Percentiles rank a stretch among this genome's conserved stretches.
Conservation (phyloP, 106 monocot species). For the Dendrobium officinale region DNA sequence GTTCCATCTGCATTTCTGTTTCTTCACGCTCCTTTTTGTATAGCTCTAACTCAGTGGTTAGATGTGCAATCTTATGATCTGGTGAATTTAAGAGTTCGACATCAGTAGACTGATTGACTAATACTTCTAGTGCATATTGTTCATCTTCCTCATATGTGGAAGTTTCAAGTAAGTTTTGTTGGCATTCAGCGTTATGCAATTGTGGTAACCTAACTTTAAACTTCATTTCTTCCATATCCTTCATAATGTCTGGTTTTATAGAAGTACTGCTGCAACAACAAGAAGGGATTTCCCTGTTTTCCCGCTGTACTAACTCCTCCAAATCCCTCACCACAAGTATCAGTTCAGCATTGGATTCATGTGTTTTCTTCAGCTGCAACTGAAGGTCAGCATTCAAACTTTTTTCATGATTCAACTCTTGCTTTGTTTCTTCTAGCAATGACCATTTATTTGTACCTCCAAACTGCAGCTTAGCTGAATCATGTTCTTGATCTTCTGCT, state of each 20-base stretch:
- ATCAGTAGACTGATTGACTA: slow-evolving; percentile 35
- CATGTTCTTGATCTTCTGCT: slow-evolving; percentile 13
- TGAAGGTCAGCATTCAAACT: slow-evolving; percentile 60
- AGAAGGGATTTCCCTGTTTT: slow-evolving; percentile 28
- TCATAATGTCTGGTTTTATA: slow-evolving; percentile 13
- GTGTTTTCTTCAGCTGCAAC: slow-evolving; percentile 72
- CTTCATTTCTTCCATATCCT: slow-evolving; percentile 18
- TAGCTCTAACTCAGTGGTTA: slow-evolving; percentile 71
- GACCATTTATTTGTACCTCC: slow-evolving; percentile 40
- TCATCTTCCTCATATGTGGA: slow-evolving; percentile 32
- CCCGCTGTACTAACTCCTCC: slow-evolving; percentile 79
- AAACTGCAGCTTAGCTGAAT: slow-evolving; percentile 13
- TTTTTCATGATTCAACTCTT: slow-evolving; percentile 76
- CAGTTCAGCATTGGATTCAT: slow-evolving; percentile 82
- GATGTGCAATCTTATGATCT: slow-evolving; percentile 48
- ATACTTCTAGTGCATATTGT: slow-evolving; percentile 31
- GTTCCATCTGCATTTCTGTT: slow-evolving; percentile 96
- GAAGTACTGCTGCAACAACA: not conserved
- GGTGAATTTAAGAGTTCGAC: slow-evolving; percentile 21
- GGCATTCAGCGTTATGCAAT: slow-evolving; percentile 15
- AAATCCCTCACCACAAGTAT: slow-evolving; percentile 82
- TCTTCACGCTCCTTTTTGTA: slow-evolving; percentile 90
- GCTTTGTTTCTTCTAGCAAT: slow-evolving; percentile 67
- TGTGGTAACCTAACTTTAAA: slow-evolving; percentile 8
- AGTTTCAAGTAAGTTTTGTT: slow-evolving; percentile 24